phyloP scores from a whole-genome alignment of 1,284 basidiomycete species.

The Rhodotorula glutinis region DNA sequence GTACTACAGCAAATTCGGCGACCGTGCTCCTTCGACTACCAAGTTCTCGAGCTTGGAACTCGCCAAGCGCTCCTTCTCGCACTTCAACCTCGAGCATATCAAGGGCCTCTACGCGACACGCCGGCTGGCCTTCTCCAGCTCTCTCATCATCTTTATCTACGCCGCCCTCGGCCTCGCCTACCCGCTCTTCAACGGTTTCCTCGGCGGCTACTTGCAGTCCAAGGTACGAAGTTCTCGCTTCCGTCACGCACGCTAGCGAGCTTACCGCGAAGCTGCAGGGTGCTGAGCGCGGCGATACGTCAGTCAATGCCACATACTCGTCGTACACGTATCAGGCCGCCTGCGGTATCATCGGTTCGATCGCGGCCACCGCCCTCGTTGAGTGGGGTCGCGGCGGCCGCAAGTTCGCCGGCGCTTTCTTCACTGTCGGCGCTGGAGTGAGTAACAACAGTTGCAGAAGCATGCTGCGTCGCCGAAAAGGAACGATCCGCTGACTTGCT shows the following conservation, averaged over 20 bases:
- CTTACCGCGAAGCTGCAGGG: neutral
- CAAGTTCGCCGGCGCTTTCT: slow-evolving; percentile 2
- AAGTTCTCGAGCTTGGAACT: neutral
- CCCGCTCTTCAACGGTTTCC: neutral
- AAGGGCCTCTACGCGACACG: neutral
- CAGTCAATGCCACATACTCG: neutral
- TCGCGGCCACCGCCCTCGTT: neutral
- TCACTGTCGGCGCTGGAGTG: slow-evolving; percentile 1
- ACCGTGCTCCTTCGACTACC: neutral
- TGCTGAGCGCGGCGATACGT: slow-evolving; percentile 1
- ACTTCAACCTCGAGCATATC: neutral
- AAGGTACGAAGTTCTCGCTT: neutral
- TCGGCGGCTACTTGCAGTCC: neutral
- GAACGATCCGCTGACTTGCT: neutral
- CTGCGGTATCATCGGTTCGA: neutral
- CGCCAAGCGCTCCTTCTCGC: slow-evolving; percentile 1
- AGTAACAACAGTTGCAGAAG: neutral
- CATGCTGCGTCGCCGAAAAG: neutral
- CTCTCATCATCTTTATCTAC: slow-evolving; percentile 3
- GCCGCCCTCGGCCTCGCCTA: neutral
- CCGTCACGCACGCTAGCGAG: too few relatives aligned
- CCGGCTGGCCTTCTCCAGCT: neutral
- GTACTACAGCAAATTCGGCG: neutral
- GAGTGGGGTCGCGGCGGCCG: slow-evolving; percentile 1
- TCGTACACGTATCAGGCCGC: slow-evolving; percentile 1